Evolutionary conservation across 1,139 yeast genomes (phyloP).

Genomic region (Hansenula lynferdii): DNA sequence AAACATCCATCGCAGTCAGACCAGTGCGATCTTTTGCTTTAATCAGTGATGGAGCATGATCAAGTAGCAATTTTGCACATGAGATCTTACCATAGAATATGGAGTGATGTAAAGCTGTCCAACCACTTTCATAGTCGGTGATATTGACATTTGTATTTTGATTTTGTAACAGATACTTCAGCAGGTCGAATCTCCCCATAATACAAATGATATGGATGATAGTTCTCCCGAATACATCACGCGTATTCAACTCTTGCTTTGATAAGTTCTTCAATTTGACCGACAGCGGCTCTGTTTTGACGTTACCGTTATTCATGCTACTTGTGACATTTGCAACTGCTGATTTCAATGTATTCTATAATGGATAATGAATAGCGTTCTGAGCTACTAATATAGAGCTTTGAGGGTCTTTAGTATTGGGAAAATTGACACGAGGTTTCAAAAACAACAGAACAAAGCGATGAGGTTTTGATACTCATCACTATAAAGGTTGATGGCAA

Average conservation of each 20-base stretch:
- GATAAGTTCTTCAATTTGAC: slow-evolving; percentile 27
- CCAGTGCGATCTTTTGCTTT: slow-evolving; percentile 65
- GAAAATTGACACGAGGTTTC: background rate
- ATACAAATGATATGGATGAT: slow-evolving; percentile 55
- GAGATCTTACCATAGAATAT: slow-evolving; percentile 54
- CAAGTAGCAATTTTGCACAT: slow-evolving; percentile 49
- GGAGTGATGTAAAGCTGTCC: slow-evolving; percentile 77
- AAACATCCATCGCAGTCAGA: slow-evolving; percentile 57
- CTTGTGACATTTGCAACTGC: slow-evolving; percentile 4
- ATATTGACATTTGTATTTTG: slow-evolving; percentile 40
- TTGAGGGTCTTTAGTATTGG: background rate
- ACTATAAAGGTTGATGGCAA: background rate
- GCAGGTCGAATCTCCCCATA: slow-evolving; percentile 43
- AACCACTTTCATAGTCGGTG: slow-evolving; percentile 72
- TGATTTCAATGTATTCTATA: background rate
- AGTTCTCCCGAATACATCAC: slow-evolving; percentile 76
- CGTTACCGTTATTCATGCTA: slow-evolving; percentile 2
- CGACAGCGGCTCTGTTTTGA: slow-evolving; percentile 4
- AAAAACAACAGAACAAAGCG: background rate
- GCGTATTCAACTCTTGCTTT: slow-evolving; percentile 37
- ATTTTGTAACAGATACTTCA: slow-evolving; percentile 43
- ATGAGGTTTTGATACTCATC: background rate
- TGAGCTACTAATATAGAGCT: background rate
- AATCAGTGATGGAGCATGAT: slow-evolving; percentile 21
- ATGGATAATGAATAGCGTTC: background rate